Percentiles rank a stretch among this genome's conserved stretches.
Conservation (phyloP, 352 stramenopile species). For the Saprolegnia parasitica region DNA sequence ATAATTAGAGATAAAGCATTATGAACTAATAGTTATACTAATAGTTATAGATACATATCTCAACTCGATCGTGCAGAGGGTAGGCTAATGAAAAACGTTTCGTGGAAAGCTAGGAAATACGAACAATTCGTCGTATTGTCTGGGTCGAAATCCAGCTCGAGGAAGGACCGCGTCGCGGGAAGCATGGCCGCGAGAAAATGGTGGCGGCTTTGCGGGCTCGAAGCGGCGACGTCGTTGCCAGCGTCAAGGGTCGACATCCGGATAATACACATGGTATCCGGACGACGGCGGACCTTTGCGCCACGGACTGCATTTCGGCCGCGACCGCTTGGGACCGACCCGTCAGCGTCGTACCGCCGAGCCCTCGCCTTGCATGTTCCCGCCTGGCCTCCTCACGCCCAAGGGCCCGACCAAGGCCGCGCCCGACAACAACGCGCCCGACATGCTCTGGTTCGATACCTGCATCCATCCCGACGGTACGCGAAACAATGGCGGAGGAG, state of each 20-base stretch:
- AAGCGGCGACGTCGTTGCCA: too few species aligned
- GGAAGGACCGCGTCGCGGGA: too few species aligned
- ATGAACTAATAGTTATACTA: not conserved
- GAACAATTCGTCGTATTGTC: too few species aligned
- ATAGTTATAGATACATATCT: not conserved
- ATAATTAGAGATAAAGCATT: slow-evolving; percentile 26
- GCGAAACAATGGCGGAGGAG: not conserved
- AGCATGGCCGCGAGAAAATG: too few species aligned
- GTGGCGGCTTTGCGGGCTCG: too few species aligned
- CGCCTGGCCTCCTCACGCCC: too few species aligned
- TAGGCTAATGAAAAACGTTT: too few species aligned
- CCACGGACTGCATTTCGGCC: not conserved
- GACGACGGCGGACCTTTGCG: not conserved
- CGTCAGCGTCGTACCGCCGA: not conserved
- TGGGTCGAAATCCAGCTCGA: too few species aligned
- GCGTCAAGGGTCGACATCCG: too few species aligned
- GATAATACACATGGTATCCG: not conserved
- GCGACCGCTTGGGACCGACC: not conserved
- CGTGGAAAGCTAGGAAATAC: too few species aligned
- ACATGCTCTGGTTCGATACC: slow-evolving; percentile 28
- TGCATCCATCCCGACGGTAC: slow-evolving; percentile 20
- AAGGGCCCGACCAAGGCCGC: not conserved
- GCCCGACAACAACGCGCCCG: not conserved
- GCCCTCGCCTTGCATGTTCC: not conserved
- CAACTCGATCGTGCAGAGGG: too few species aligned